Evolutionary conservation across 1,139 yeast species (phyloP), one percentile per base, ranked within the genome.

Genomic region (Candida sojae): DNA sequence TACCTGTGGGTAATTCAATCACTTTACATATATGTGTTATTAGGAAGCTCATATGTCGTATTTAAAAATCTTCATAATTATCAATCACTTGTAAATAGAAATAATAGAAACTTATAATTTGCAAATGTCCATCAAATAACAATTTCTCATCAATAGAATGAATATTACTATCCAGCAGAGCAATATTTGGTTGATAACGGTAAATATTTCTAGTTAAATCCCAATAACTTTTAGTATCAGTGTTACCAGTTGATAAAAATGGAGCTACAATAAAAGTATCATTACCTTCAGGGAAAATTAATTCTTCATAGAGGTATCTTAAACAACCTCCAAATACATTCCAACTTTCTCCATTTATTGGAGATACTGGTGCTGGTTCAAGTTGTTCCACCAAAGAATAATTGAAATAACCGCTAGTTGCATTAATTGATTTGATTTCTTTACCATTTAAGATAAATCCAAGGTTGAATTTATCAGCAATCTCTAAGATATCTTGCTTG

Each of bases 321-420:
- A 83, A 74, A 2, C 86, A 70, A 3, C 88, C 87, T 0, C 81
- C 79, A 47, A 81, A 73, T 1, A 71, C 52, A 39, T 75, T 69
- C 86, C 87, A 84, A n/a, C 71, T 65, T 25, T 65, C 69, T 32
- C 75, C 78, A 45, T 68, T 70, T 13, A 63, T 62, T 7, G 82
- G 81, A 0, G 88, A 74, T 4, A 79, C 63, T 3, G 90, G 90
- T 0, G 89, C 82, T 6, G 88, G 86, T 53, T 80, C 82, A 13
- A 81, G 62, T 4, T 70, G 60, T 28, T 62, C 66, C 4, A 52
- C 48, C 37, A 70, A 53, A 1, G 68, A 59, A 44, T 82, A 66
- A 41, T 71, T 71, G 62, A 85, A 79, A 45, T 69, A 65, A 3
- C 87, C 87, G 12, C 65, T 61, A 0, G 50, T 57, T 0, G 77